Percentiles rank a stretch among this genome's conserved stretches.
These are phyloP conservation scores for Taphrina betulina DNA, from an alignment of 1,139 yeast genomes.

Conservation along the genomic window DNA sequence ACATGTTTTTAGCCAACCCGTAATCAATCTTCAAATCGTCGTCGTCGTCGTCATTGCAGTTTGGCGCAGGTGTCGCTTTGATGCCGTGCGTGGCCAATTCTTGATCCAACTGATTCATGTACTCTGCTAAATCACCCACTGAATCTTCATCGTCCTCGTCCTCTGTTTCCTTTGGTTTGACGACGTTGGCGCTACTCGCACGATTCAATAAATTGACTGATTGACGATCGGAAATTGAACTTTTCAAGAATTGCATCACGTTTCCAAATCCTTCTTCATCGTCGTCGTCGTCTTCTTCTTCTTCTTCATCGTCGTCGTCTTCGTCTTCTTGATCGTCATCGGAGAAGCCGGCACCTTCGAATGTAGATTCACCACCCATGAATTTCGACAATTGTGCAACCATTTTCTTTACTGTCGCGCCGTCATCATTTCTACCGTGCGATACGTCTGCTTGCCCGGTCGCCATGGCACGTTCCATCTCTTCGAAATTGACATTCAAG, in stretches of 20 bases:
- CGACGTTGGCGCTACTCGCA: neutral
- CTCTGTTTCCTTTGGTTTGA: conserved; percentile 30
- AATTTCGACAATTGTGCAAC: conserved; percentile 41
- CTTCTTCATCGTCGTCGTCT: conserved; percentile 38
- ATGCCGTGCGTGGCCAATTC: conserved; percentile 20
- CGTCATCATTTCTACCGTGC: conserved; percentile 34
- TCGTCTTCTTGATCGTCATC: conserved; percentile 36
- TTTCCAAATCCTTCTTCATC: conserved; percentile 54
- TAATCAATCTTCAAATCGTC: conserved; percentile 39
- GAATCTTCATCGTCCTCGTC: conserved; percentile 38
- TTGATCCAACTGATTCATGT: conserved; percentile 38
- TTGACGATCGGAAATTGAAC: neutral
- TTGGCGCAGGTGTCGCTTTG: neutral
- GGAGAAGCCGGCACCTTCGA: conserved; percentile 40
- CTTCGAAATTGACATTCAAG: conserved; percentile 39
- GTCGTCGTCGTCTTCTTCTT: conserved; percentile 46
- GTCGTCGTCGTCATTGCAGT: conserved; percentile 14
- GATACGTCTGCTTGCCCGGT: conserved; percentile 25
- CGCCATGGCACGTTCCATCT: conserved; percentile 36
- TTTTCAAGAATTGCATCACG: conserved; percentile 55
- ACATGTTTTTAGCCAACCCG: conserved; percentile 39
- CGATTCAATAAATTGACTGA: neutral
- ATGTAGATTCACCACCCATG: conserved; percentile 43
- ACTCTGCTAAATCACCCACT: conserved; percentile 37
- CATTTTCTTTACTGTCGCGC: conserved; percentile 39